Percentiles rank a stretch among this genome's conserved stretches.
Evolutionary conservation across 225 moss, liverwort and hornwort genomes (phyloP).

Genomic region (Climacium dendroides): DNA sequence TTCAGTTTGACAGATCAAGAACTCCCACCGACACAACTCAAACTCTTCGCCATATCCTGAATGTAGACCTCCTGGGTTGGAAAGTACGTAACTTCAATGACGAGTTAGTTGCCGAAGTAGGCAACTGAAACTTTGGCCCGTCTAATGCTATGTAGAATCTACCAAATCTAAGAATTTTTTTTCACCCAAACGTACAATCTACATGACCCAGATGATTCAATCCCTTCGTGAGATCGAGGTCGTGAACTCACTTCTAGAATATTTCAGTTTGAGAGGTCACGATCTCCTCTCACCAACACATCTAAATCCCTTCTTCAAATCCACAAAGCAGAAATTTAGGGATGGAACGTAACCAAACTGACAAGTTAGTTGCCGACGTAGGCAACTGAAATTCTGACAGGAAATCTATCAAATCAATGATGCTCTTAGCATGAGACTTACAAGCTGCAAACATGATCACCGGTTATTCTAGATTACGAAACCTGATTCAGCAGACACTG

Average conservation of each 20-base stretch:
- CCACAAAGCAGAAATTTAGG: not conserved
- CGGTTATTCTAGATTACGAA: not conserved
- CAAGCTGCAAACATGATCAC: not conserved
- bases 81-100: not conserved
- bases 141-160: not conserved
- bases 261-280: not conserved
- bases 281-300: not conserved
- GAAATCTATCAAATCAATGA: not conserved
- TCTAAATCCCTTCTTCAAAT: not conserved
- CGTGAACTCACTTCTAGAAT: not conserved
- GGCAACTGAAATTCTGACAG: not conserved
- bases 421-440: not conserved
- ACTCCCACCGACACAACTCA: not conserved
- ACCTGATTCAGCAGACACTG: not conserved
- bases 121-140: not conserved
- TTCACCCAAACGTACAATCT: not conserved
- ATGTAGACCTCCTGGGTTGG: not conserved
- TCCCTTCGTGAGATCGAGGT: not conserved
- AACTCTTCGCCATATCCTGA: not conserved
- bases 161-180: not conserved
- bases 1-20: not conserved
- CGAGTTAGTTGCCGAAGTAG: not conserved
- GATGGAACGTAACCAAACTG: not conserved
- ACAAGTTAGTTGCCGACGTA: not conserved
- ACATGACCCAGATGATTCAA: not conserved